Percentiles rank a stretch among this genome's conserved stretches.
Conservation (phyloP, 2,329 filamentous ascomycete genomes). For the Didymella glomerata region DNA sequence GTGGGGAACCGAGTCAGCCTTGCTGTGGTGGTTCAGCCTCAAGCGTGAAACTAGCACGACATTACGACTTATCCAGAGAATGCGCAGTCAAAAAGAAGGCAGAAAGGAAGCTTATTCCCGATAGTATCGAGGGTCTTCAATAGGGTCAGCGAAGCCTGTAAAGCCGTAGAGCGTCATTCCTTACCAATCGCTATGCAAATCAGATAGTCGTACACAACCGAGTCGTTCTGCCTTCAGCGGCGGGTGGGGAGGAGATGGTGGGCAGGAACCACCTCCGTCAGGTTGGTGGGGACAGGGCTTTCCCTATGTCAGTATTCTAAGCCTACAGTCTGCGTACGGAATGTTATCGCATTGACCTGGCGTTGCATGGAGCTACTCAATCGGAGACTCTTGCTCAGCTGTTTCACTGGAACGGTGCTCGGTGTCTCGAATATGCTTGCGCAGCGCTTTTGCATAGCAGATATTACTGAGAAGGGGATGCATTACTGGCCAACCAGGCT, state of each 20-base stretch:
- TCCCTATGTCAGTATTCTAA: not conserved
- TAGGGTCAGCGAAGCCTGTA: not conserved
- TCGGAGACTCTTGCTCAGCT: not conserved
- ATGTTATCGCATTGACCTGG: not conserved
- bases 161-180: not conserved
- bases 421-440: not conserved
- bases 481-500: constrained; percentile 6
- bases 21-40: constrained; percentile 14
- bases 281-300: not conserved
- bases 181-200: not conserved
- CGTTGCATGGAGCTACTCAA: not conserved
- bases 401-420: not conserved
- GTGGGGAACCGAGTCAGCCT: constrained; percentile 25
- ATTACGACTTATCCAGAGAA: not conserved
- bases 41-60: constrained; percentile 3
- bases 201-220: not conserved
- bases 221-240: not conserved
- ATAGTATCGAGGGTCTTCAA: not conserved
- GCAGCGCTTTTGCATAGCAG: not conserved
- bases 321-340: not conserved
- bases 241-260: not conserved
- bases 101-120: not conserved
- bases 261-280: not conserved
- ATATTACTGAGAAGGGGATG: too few species aligned
- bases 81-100: not conserved